These are phyloP conservation scores for Diplodia scrobiculata DNA, from an alignment of 2,329 filamentous ascomycete genomes.

Conservation along the genomic window DNA sequence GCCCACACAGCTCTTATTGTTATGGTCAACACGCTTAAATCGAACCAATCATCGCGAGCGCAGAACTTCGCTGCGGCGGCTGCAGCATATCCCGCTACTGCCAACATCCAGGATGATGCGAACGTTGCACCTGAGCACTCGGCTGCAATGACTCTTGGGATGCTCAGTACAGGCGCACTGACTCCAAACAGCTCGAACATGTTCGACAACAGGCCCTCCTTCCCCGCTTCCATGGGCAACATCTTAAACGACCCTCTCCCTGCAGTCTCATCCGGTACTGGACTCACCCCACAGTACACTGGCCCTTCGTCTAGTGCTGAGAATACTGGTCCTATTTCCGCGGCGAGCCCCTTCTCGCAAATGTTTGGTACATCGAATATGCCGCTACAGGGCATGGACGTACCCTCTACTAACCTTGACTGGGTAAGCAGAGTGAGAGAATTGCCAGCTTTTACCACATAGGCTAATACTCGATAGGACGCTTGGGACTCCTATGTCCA, in stretches of 20 bases:
- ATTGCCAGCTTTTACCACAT: neutral
- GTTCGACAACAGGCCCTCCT: conserved; percentile 43
- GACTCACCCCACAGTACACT: conserved; percentile 41
- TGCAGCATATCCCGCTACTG: conserved; percentile 37
- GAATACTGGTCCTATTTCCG: conserved; percentile 44
- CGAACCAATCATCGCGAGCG: conserved; percentile 43
- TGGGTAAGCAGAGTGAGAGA: conserved; percentile 57
- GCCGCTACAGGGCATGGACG: conserved; percentile 57
- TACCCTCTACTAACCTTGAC: conserved; percentile 57
- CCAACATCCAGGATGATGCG: conserved; percentile 51
- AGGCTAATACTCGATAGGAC: conserved; percentile 52
- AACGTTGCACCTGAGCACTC: conserved; percentile 63
- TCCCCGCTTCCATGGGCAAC: conserved; percentile 45
- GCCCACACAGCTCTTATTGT: conserved; percentile 77
- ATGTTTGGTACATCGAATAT: conserved; percentile 54
- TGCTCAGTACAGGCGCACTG: conserved; percentile 65
- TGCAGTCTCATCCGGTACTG: conserved; percentile 36
- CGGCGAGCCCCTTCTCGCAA: conserved; percentile 57
- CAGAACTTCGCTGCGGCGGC: conserved; percentile 40
- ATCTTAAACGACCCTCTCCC: conserved; percentile 41
- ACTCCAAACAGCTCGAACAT: conserved; percentile 53
- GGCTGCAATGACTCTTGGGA: conserved; percentile 70
- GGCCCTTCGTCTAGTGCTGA: conserved; percentile 38
- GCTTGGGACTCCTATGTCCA: conserved; percentile 72
- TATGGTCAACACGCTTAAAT: conserved; percentile 77